Evolutionary conservation across 1,139 yeast species (phyloP).

Genomic region (Lodderomyces elongisporus): DNA sequence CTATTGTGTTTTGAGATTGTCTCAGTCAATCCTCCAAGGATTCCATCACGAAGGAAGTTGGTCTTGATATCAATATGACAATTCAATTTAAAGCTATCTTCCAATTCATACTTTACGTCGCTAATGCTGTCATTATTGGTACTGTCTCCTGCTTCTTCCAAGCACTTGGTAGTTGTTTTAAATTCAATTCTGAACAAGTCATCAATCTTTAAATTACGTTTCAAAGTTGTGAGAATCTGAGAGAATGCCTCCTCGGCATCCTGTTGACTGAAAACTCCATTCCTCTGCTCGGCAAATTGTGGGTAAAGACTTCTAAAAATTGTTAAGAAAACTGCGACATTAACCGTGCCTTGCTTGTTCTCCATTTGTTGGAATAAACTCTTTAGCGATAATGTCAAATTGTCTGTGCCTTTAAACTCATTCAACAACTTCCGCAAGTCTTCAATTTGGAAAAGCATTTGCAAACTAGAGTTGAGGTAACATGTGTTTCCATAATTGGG

Average conservation of each 20-base stretch:
- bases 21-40: slow-evolving; percentile 70
- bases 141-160: slow-evolving; percentile 36
- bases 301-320: slow-evolving; percentile 67
- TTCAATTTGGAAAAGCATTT: slow-evolving; percentile 65
- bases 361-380: slow-evolving; percentile 43
- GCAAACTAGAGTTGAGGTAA: slow-evolving; percentile 85
- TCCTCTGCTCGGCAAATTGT: slow-evolving; percentile 78
- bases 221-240: slow-evolving; percentile 58
- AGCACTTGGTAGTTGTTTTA: slow-evolving; percentile 55
- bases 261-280: slow-evolving; percentile 84
- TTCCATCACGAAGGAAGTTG: slow-evolving; percentile 84
- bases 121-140: slow-evolving; percentile 19
- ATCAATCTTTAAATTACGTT: slow-evolving; percentile 46
- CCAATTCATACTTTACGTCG: slow-evolving; percentile 39
- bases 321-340: slow-evolving; percentile 62
- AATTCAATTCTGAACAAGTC: slow-evolving; percentile 62
- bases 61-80: slow-evolving; percentile 87
- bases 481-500: slow-evolving; percentile 92
- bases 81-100: slow-evolving; percentile 65
- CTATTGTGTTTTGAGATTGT: slow-evolving; percentile 72
- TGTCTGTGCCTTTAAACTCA: slow-evolving; percentile 10
- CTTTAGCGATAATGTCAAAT: slow-evolving; percentile 27
- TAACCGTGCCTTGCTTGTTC: slow-evolving; percentile 44
- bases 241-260: slow-evolving; percentile 98
- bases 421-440: slow-evolving; percentile 44